phyloP scores from a whole-genome alignment of 768 basidiomycete genomes.

The Mycena belliarum region DNA sequence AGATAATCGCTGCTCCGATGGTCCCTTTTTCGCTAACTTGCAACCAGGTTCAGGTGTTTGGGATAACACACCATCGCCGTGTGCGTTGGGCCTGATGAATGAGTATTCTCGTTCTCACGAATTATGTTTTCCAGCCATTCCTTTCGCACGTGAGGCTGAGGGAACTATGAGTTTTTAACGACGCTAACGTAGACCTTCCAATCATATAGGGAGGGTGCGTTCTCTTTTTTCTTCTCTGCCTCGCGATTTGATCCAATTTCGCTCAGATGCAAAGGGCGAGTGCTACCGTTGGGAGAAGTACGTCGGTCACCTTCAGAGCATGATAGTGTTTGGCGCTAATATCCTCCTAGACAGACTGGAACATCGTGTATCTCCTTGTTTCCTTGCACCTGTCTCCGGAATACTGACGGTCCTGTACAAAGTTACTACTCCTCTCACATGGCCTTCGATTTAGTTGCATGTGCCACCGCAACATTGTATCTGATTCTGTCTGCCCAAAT shows the following conservation, averaged over 20 bases:
- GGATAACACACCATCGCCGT: slow-evolving; percentile 10
- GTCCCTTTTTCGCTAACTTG: neutral
- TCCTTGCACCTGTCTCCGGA: no score
- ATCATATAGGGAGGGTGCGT: neutral
- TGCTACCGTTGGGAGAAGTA: slow-evolving; percentile 1
- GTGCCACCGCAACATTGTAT: slow-evolving; percentile 1
- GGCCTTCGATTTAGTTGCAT: slow-evolving; percentile 7
- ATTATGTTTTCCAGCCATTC: neutral
- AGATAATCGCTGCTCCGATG: neutral
- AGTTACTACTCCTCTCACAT: slow-evolving; percentile 13
- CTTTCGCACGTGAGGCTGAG: neutral
- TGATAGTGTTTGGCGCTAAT: neutral
- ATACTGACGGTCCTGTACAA: neutral
- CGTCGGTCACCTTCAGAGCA: neutral
- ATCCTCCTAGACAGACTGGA: slow-evolving; percentile 11
- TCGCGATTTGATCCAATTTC: neutral
- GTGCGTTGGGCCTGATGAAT: neutral
- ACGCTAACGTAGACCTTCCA: neutral
- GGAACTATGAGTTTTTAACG: neutral
- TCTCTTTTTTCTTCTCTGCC: no score
- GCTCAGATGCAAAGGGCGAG: slow-evolving; percentile 14
- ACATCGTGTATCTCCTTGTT: slow-evolving; percentile 1
- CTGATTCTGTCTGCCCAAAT: neutral
- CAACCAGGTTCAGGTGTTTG: slow-evolving; percentile 11
- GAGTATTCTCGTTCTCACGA: neutral